phyloP scores from a whole-genome alignment of 2,329 filamentous ascomycete genomes.

The Zymoseptoria pseudotritici region DNA sequence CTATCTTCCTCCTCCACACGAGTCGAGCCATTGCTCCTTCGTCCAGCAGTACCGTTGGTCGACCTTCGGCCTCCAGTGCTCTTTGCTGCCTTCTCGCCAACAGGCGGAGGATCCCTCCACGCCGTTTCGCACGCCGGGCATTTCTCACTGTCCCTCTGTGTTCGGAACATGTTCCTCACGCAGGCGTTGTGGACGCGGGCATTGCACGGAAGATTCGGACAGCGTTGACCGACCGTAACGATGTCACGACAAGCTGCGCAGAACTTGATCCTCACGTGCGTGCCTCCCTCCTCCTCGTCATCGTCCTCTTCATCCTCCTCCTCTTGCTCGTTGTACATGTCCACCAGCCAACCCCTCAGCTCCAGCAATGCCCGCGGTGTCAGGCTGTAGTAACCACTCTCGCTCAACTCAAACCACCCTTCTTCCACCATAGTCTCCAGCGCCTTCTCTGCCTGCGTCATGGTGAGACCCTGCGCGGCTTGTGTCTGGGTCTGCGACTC shows the following conservation, averaged over 20 bases:
- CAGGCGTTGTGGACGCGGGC: slow-evolving; percentile 73
- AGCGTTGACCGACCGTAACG: slow-evolving; percentile 76
- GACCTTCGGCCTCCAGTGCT: slow-evolving; percentile 7
- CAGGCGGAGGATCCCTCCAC: slow-evolving; percentile 46
- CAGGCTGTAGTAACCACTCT: slow-evolving; percentile 64
- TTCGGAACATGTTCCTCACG: slow-evolving; percentile 63
- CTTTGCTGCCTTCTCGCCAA: slow-evolving; percentile 45
- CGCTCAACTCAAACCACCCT: slow-evolving; percentile 76
- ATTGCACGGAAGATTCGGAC: slow-evolving; percentile 58
- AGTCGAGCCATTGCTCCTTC: slow-evolving; percentile 11
- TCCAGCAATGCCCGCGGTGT: slow-evolving; percentile 77
- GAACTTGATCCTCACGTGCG: slow-evolving; percentile 68
- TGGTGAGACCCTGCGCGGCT: slow-evolving; percentile 48
- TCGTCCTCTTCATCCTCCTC: slow-evolving; percentile 46
- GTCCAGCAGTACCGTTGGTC: slow-evolving; percentile 11
- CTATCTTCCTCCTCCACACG: slow-evolving; percentile 13
- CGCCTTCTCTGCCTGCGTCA: slow-evolving; percentile 68
- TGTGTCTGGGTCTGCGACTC: slow-evolving; percentile 21
- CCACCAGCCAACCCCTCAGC: slow-evolving; percentile 73
- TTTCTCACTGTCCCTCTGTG: slow-evolving; percentile 47
- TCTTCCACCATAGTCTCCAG: slow-evolving; percentile 64
- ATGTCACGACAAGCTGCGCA: slow-evolving; percentile 87
- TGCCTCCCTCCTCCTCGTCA: slow-evolving; percentile 31
- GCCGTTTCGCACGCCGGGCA: slow-evolving; percentile 54
- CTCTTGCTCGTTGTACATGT: slow-evolving; percentile 75